Evolutionary conservation across 352 stramenopile genomes (phyloP).

Genomic region (Globisporangium heterothallicum): DNA sequence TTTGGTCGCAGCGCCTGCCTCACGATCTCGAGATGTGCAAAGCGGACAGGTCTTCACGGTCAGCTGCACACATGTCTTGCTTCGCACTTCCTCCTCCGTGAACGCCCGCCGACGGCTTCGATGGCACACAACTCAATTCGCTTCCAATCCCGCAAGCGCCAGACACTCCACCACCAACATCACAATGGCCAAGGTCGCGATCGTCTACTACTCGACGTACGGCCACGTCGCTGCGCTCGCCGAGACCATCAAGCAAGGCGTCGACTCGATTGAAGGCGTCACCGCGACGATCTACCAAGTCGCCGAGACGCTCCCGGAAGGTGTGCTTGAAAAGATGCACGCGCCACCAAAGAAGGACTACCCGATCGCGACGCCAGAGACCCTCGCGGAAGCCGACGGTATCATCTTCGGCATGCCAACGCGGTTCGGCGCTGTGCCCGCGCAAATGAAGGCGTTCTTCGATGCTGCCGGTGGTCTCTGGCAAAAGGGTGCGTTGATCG

Average conservation of each 20-base stretch:
- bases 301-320: slow-evolving; percentile 63
- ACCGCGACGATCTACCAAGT: slow-evolving; percentile 57
- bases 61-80: no score
- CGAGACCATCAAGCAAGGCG: slow-evolving; percentile 49
- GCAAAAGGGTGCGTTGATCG: slow-evolving; percentile 50
- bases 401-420: slow-evolving; percentile 85
- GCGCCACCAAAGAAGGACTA: slow-evolving; percentile 57
- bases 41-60: no score
- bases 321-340: slow-evolving; percentile 63
- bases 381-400: slow-evolving; percentile 60
- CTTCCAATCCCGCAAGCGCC: slow-evolving; percentile 3
- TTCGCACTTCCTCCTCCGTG: no score
- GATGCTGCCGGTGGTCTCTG: slow-evolving; percentile 64
- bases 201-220: slow-evolving; percentile 80
- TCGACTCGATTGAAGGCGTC: slow-evolving; percentile 50
- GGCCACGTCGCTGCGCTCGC: slow-evolving; percentile 65
- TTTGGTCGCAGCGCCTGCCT: no score
- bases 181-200: slow-evolving; percentile 55
- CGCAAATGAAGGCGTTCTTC: slow-evolving; percentile 79
- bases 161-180: neutral
- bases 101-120: no score
- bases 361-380: slow-evolving; percentile 45
- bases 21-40: no score
- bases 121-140: slow-evolving; percentile 12
- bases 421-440: slow-evolving; percentile 64